phyloP scores from a whole-genome alignment of 768 basidiomycete genomes.

The Suillus tomentosus region DNA sequence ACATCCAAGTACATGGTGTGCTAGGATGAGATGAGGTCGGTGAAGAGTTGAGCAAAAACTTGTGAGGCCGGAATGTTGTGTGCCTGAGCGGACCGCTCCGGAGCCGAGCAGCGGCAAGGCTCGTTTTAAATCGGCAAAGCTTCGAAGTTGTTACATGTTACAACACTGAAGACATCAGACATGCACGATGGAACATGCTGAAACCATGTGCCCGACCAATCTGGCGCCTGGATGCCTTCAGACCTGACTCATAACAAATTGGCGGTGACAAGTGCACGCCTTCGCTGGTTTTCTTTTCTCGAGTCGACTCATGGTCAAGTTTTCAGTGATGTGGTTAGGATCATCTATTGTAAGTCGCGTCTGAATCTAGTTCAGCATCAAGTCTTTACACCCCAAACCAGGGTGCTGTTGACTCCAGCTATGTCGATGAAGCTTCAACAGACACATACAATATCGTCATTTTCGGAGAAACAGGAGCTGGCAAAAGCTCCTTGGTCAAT shows the following conservation, averaged over 20 bases:
- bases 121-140: no score
- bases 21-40: no score
- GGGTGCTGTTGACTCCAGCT: background rate
- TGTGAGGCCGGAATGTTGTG: no score
- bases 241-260: background rate
- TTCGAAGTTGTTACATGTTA: no score
- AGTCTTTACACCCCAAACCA: background rate
- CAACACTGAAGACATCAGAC: no score
- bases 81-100: no score
- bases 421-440: conserved; percentile 1
- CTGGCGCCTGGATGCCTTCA: background rate
- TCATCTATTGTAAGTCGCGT: background rate
- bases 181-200: background rate
- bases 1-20: no score
- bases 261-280: background rate
- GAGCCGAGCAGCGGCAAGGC: no score
- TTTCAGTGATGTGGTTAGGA: background rate
- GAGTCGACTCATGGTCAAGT: background rate
- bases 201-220: background rate
- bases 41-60: no score
- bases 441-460: conserved; percentile 37
- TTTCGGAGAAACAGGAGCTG: conserved; percentile 45
- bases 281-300: background rate
- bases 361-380: background rate
- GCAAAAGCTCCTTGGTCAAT: conserved; percentile 48